Evolutionary conservation across 805 yeast species (phyloP), one percentile per base, ranked within the genome.

Genomic region (Myxozyma udenii): DNA sequence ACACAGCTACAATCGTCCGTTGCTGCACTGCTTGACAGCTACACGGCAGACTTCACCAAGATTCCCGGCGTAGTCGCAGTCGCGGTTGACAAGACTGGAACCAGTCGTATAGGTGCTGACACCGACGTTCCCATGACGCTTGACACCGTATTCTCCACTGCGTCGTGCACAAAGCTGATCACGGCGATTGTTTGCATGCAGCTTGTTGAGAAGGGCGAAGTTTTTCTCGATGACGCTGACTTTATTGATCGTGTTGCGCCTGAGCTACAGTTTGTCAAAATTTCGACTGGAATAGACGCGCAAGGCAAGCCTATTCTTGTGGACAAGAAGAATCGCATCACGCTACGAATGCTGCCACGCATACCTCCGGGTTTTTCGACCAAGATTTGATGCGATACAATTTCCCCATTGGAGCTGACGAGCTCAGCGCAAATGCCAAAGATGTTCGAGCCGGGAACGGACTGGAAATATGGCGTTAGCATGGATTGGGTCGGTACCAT

Each of bases 401-500:
- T n/a, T 39, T 23, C 16, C 49, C 53, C 18, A 32, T n/a, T 18
- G 49, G 52, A n/a, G 22, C 16, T 21, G 48, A 43, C 11, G 61
- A 57, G 39, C 42, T 57, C 33, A 49, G 6, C 41, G 53, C 50
- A 53, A 57, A 26, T 35, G 55, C 71, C 72, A 1, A 59, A 71
- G 19, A 24, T 63, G 11, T 68, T 66, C 42, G 73, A 71, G 46
- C 75, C 75, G 1, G 75, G 74, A 12, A 58, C 68, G 1, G 46
- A 54, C 16, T 72, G 72, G 71, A 19, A 50, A 11, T 72, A 72
- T 53, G 73, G 75, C 7, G n/a, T 21, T 12, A 18, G 18, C 25
- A 61, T 71, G n/a, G 75, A 72, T 49, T 69, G 73, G 73, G 71
- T 67, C 0, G 73, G 75, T 3, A 42, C 54, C 4, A 67, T 66